A percentile compares a stretch with the other conserved stretches of the same genome.
phyloP scores from a whole-genome alignment of 139 green algal species.

The Ettlia oleoabundans region DNA sequence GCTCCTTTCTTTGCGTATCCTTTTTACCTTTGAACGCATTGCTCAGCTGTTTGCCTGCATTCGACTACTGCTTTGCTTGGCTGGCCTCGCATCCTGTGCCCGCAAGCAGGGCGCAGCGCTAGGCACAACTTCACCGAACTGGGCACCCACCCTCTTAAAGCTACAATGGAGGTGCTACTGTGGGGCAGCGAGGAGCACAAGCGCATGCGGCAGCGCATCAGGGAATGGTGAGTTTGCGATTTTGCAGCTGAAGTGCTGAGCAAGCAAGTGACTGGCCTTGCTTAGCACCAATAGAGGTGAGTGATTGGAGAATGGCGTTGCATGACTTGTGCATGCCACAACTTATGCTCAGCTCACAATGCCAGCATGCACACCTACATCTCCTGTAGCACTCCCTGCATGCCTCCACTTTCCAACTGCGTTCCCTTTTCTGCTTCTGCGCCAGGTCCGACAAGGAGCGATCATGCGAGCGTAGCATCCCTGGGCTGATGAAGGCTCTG shows the following conservation, averaged over 20 bases:
- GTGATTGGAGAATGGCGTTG: background rate
- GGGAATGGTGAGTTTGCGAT: conserved; percentile 22
- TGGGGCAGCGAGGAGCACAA: background rate
- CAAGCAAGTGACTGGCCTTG: too few relatives aligned
- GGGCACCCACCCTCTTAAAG: conserved; percentile 4
- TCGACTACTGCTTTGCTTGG: background rate
- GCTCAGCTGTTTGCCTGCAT: background rate
- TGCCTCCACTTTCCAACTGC: background rate
- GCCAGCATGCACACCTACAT: too few relatives aligned
- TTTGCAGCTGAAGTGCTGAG: background rate
- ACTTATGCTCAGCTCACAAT: background rate
- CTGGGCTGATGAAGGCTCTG: conserved; percentile 44
- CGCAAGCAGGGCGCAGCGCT: background rate
- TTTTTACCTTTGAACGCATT: too few relatives aligned
- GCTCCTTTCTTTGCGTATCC: background rate
- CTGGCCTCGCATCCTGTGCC: background rate
- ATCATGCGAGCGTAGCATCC: conserved; percentile 12
- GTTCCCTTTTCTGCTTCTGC: background rate
- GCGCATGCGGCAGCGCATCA: background rate
- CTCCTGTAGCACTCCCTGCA: background rate
- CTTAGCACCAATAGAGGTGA: too few relatives aligned
- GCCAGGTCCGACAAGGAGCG: conserved; percentile 16
- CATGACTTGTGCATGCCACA: background rate
- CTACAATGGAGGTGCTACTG: conserved; percentile 16
- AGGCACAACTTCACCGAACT: background rate